phyloP scores from a whole-genome alignment of 495 filamentous ascomycete species.

The Aspergillus affinis region DNA sequence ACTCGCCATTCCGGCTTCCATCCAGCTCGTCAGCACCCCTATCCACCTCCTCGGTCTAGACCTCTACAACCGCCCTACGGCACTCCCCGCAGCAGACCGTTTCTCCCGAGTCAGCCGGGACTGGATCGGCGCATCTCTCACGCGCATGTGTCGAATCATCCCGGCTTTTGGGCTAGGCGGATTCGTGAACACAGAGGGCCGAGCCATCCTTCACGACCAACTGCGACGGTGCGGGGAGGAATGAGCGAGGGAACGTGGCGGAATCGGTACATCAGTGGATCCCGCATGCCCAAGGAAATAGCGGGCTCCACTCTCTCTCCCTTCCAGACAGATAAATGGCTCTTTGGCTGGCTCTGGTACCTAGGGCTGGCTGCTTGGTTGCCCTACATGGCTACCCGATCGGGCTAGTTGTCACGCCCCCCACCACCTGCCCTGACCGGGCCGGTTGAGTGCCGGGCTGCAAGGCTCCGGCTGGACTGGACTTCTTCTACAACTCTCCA shows the following conservation, averaged over 20 bases:
- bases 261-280: background rate
- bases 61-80: slow-evolving; percentile 67
- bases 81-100: slow-evolving; percentile 51
- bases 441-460: background rate
- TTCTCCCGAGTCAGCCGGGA: slow-evolving; percentile 64
- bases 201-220: slow-evolving; percentile 34
- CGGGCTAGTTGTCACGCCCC: background rate
- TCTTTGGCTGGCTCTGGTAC: background rate
- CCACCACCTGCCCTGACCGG: background rate
- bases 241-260: background rate
- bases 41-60: slow-evolving; percentile 83
- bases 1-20: slow-evolving; percentile 71
- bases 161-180: slow-evolving; percentile 90
- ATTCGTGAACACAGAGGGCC: slow-evolving; percentile 69
- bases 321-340: background rate
- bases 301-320: background rate
- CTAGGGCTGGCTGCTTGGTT: background rate
- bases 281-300: background rate
- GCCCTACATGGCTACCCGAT: background rate
- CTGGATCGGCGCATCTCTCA: slow-evolving; percentile 68
- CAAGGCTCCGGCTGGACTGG: background rate
- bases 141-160: slow-evolving; percentile 80
- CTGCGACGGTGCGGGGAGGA: slow-evolving; percentile 10
- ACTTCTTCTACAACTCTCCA: background rate
- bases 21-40: slow-evolving; percentile 79